Base-by-base conservation (phyloP, 805 yeast species). In the Candida caryicola region DNA sequence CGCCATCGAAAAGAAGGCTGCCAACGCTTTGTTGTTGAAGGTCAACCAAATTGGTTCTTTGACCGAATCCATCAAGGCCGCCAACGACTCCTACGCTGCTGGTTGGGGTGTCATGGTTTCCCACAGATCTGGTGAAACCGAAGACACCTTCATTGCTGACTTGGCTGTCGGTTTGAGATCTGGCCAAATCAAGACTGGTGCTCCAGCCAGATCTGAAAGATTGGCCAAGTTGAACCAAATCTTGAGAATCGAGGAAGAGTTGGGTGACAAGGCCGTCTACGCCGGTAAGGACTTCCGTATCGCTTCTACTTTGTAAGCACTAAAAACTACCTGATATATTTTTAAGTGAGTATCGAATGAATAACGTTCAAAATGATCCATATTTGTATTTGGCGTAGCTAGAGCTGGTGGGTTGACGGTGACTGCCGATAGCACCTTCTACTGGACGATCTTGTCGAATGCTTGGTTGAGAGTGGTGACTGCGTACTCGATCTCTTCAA, bases 31-130 rank as follows among this genome's bases (percentile, higher is more conserved):
- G 60, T 81, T 91, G 70, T 81, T 91, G 71, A 91, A 91, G 87
- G 96, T 93, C 56, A 91, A 91, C 90, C 99, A 91, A 81, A 91
- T 91, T 59, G 99, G 99, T 79, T 76, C 97, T 55, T 76, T 91
- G 60, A 69, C 95, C 58, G 99, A 91, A 81, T 87, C 98, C 51
- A 89, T 91, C 74, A 79, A 88, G 71, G 97, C 98, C 63, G 97
- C 98, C 62, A 74, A 85, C 70, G 93, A 85, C 73, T 86, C 98
- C 44, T 90, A 81, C 76, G 82, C 81, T 52, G 97, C 96, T 51
- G 88, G 88, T 66, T 91, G 99, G 99, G 97, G 97, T 80, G 96
- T 90, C 66, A 90, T 91, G 97, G 98, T 93, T 61, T 90, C 97
- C 63, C 99, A 91, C 88, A 89, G 99, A 83, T 90, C 97, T 59